Base-by-base conservation (phyloP, 176 grass and related monocot genomes). In the Alloteropsis semialata region DNA sequence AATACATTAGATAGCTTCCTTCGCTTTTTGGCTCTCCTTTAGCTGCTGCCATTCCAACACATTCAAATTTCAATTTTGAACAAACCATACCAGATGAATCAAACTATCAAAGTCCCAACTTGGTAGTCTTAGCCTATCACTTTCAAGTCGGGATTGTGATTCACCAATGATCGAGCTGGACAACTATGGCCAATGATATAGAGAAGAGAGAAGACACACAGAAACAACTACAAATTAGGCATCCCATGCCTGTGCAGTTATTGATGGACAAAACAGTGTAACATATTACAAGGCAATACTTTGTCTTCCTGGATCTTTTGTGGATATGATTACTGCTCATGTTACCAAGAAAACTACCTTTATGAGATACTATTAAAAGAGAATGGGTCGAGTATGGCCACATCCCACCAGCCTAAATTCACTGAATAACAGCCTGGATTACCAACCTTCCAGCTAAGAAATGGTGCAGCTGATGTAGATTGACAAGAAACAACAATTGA, bases 391-490 rank as follows among this genome's bases (percentile, higher is more conserved):
- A 43, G 18, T 72, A 58, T 83, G 73, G 37, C 29, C 63, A 13
- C 37, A 63, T 41, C 71, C 32, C 45, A 74, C 79, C 56, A 66
- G 38, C 34, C 22, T 73, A 88, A 75, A 88, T 74, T 64, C 67
- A 84, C 22, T 66, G 36, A 65, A 80, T 80, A 41, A 83, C 65
- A 88, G 63, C 65, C 80, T 73, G 74, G 74, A 65, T 84, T 57
- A 73, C 57, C 57, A 74, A 79, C 75, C 74, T 72, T 88, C 65
- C 65, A 88, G 80, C 80, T 83, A 72, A 42, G 13, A 77, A 63
- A 64, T 44, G 2, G 24, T 28, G 53, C 58, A 34, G 64, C 9
- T 21, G 43, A 61, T 9, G 15, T 25, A 13, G 74, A 56, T 59
- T 84, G 74, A 84, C 73, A 84, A 12, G 53, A 44, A 34, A 57